phyloP scores from a whole-genome alignment of 306 rosid genomes.

The Lathyrus aphaca region DNA sequence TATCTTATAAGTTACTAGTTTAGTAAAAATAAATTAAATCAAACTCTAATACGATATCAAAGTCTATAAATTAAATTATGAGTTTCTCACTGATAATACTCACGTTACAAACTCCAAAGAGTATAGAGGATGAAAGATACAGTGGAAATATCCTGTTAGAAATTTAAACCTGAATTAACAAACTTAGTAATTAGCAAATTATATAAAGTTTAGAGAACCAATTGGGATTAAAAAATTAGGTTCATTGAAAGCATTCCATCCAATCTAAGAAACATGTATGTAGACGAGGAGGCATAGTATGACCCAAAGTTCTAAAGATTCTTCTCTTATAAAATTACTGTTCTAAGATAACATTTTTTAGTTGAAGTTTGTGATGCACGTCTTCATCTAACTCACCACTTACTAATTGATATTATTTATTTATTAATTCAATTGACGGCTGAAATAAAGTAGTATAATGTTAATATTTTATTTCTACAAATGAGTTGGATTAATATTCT shows the following conservation, averaged over 20 bases:
- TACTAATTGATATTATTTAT: too few species aligned
- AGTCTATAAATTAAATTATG: too few species aligned
- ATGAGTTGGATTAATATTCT: background rate
- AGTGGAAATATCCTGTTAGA: background rate
- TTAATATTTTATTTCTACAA: background rate
- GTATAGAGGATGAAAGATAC: too few species aligned
- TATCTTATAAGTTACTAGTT: too few species aligned
- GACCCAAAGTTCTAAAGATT: slow-evolving; percentile 69
- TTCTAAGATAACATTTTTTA: slow-evolving; percentile 49
- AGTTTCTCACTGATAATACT: too few species aligned
- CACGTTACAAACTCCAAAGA: too few species aligned
- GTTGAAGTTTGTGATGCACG: slow-evolving; percentile 19
- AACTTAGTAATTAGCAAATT: slow-evolving; percentile 31
- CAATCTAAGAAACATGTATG: slow-evolving; percentile 67
- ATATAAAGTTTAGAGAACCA: slow-evolving; percentile 7
- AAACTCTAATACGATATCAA: too few species aligned
- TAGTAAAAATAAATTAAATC: too few species aligned
- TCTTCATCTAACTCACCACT: background rate
- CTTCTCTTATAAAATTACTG: slow-evolving; percentile 46
- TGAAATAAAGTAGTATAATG: background rate
- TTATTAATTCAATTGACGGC: background rate
- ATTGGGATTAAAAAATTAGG: slow-evolving; percentile 1
- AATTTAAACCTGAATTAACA: slow-evolving; percentile 15
- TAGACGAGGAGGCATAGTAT: slow-evolving; percentile 59
- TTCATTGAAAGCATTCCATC: slow-evolving; percentile 46